Conservation (phyloP, 352 stramenopile species). For the Phytophthora cactorum region DNA sequence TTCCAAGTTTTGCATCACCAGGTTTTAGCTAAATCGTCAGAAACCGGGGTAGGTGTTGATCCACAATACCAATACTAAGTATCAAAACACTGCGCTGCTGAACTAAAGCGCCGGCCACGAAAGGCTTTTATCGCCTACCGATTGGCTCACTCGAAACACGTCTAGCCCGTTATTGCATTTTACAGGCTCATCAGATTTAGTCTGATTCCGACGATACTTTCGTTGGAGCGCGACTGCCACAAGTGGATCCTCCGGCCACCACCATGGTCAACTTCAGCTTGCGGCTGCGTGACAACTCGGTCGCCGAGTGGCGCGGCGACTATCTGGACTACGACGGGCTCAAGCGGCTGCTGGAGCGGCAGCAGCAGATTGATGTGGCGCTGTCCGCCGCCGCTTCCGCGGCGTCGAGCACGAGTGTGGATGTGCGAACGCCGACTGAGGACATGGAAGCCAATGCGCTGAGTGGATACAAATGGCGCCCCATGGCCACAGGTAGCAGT, state of each 20-base stretch:
- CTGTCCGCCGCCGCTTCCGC: constrained; percentile 21
- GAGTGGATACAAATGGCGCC: constrained; percentile 36
- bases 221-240: constrained; percentile 1
- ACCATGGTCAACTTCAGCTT: constrained; percentile 82
- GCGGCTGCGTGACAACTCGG: constrained; percentile 84
- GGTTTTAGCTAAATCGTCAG: not conserved
- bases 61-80: constrained; percentile 7
- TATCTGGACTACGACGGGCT: constrained; percentile 92
- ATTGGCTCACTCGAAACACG: constrained; percentile 16
- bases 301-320: constrained; percentile 86
- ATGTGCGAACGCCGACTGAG: constrained; percentile 17
- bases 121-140: not conserved
- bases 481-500: constrained; percentile 34
- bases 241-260: constrained; percentile 15
- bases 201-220: not conserved
- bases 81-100: too few species aligned
- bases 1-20: too few species aligned
- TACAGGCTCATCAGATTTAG: constrained; percentile 24
- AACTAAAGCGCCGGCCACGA: constrained; percentile 1
- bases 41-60: not conserved
- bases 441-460: constrained; percentile 38
- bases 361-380: constrained; percentile 52
- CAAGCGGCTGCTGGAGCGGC: constrained; percentile 83
- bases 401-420: constrained; percentile 19
- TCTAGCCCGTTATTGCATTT: constrained; percentile 7